A percentile compares a stretch with the other conserved stretches of the same genome.
phyloP scores from a whole-genome alignment of 441 rosid species.

The Populus hybrid region DNA sequence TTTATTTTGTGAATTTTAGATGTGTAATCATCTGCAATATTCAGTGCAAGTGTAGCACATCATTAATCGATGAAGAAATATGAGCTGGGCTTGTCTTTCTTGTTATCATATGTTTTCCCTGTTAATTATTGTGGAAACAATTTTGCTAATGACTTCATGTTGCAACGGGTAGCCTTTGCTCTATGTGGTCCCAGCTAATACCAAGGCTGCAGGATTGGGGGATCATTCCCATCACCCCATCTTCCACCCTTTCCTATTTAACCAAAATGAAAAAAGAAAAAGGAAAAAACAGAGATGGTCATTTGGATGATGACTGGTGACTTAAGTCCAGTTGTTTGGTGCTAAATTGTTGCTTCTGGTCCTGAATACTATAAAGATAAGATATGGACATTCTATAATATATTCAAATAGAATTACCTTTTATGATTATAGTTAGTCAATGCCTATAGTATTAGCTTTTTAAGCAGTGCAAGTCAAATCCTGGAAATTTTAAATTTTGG shows the following conservation, averaged over 20 bases:
- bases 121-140: background rate
- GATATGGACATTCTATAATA: background rate
- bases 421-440: background rate
- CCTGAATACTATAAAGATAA: background rate
- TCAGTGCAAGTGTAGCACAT: background rate
- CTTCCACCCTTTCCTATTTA: background rate
- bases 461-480: background rate
- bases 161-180: background rate
- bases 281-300: background rate
- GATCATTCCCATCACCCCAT: background rate
- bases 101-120: background rate
- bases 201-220: background rate
- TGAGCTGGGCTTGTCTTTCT: slow-evolving; percentile 7
- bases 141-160: background rate
- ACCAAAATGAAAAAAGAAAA: background rate
- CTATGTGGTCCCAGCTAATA: background rate
- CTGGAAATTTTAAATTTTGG: background rate
- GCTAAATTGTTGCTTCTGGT: slow-evolving; percentile 8
- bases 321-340: background rate
- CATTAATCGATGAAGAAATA: slow-evolving; percentile 1
- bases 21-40: background rate
- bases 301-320: background rate
- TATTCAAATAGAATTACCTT: background rate
- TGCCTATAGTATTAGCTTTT: background rate
- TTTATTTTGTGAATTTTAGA: slow-evolving; percentile 11